Evolutionary conservation across 2,329 filamentous ascomycete genomes (phyloP).

Genomic region (Talaromyces sp.): DNA sequence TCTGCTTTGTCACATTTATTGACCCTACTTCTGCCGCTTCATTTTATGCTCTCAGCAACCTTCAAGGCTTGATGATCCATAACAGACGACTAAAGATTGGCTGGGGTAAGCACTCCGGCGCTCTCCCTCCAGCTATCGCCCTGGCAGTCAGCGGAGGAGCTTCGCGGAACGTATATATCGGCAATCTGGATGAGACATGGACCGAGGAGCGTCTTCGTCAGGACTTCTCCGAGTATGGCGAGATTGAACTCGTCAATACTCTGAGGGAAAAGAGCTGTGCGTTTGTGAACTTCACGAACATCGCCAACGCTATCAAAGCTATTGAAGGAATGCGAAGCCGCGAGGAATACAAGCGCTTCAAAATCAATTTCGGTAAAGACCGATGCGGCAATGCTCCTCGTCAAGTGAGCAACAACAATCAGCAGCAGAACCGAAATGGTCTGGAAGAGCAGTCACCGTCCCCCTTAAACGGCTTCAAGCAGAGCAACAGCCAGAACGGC

Average conservation of each 20-base stretch:
- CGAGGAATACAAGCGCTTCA: constrained; percentile 97
- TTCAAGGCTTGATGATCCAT: constrained; percentile 98
- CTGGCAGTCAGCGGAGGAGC: constrained; percentile 93
- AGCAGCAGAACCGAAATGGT: constrained; percentile 54
- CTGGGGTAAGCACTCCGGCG: constrained; percentile 98
- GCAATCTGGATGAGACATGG: constrained; percentile 96
- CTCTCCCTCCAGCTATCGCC: constrained; percentile 90
- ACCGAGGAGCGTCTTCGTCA: constrained; percentile 91
- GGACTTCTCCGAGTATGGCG: constrained; percentile 94
- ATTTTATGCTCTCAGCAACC: constrained; percentile 94
- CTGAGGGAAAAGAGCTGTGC: constrained; percentile 98
- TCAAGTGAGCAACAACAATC: constrained; percentile 60
- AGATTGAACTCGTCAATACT: constrained; percentile 96
- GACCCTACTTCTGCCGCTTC: constrained; percentile 96
- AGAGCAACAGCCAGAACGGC: constrained; percentile 48
- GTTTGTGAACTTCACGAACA: constrained; percentile 99
- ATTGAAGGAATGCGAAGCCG: constrained; percentile 93
- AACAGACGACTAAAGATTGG: constrained; percentile 97
- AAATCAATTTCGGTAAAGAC: constrained; percentile 99
- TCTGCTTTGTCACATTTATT: constrained; percentile 99
- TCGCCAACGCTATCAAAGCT: constrained; percentile 98
- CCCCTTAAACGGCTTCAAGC: constrained; percentile 54
- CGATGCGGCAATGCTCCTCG: constrained; percentile 93
- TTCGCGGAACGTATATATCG: constrained; percentile 97
- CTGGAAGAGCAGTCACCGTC: constrained; percentile 51